A percentile compares a stretch with the other conserved stretches of the same genome.
phyloP scores from a whole-genome alignment of 1,284 basidiomycete species.

The Trametes sp. region DNA sequence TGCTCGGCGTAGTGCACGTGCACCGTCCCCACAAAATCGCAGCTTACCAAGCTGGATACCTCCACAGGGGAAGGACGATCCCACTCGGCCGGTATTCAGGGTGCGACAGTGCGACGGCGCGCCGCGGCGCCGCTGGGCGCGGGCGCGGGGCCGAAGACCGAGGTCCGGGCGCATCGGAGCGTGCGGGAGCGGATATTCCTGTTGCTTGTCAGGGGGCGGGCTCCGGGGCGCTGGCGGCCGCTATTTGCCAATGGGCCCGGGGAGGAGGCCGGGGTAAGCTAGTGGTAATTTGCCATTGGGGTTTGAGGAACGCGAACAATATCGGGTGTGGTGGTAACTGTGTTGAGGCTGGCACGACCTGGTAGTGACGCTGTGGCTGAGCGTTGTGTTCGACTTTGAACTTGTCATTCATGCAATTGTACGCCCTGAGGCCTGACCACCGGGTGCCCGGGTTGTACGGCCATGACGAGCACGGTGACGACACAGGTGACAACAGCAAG shows the following conservation, averaged over 20 bases:
- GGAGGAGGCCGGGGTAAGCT: no score
- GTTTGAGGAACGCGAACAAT: background rate
- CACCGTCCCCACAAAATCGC: background rate
- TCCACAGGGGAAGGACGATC: background rate
- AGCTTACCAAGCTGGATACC: background rate
- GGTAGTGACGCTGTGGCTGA: no score
- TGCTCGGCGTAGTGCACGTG: background rate
- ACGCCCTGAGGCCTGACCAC: no score
- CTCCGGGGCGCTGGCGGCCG: background rate
- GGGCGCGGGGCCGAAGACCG: background rate
- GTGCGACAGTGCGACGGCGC: no score
- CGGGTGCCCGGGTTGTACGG: no score
- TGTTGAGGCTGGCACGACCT: no score
- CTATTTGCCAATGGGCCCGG: background rate
- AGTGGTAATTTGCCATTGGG: no score
- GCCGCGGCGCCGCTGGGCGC: no score
- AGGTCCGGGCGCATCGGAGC: constrained; percentile 1
- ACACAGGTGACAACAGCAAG: background rate
- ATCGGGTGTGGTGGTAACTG: background rate
- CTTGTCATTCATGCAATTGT: no score
- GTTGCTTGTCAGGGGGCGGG: background rate
- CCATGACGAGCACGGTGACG: background rate
- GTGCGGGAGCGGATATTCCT: background rate
- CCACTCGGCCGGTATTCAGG: background rate
- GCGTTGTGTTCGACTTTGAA: no score